A percentile compares a stretch with the other conserved stretches of the same genome.
phyloP scores from a whole-genome alignment of 2,329 filamentous ascomycete genomes.

The Xylariaceae sp. region DNA sequence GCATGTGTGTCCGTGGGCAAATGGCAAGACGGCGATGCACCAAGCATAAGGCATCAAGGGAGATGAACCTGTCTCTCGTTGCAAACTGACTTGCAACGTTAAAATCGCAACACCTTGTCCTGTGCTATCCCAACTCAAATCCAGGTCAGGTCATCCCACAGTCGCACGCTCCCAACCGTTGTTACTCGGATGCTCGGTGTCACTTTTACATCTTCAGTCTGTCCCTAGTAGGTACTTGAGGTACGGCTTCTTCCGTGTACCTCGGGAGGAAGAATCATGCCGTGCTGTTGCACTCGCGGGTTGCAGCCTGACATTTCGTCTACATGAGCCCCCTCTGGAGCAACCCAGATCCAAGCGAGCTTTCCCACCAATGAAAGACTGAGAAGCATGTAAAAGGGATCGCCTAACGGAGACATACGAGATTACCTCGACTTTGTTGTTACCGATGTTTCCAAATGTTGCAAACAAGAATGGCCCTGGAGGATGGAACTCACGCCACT shows the following conservation, averaged over 20 bases:
- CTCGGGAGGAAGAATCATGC: neutral
- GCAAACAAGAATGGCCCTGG: too few relatives aligned
- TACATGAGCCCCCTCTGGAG: constrained; percentile 8
- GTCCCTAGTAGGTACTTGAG: neutral
- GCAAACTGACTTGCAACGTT: neutral
- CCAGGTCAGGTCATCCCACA: neutral
- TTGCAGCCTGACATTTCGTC: neutral
- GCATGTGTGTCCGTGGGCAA: neutral
- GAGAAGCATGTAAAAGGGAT: constrained; percentile 2
- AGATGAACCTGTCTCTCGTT: neutral
- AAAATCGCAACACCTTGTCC: neutral
- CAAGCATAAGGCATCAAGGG: neutral
- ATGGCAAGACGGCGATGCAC: neutral
- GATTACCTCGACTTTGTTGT: neutral
- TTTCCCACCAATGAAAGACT: constrained; percentile 15
- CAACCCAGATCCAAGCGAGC: constrained; percentile 7
- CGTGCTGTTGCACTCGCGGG: neutral
- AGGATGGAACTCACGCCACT: neutral
- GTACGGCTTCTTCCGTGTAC: neutral
- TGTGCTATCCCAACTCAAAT: neutral
- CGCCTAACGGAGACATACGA: neutral
- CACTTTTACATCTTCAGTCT: neutral
- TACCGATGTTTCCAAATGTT: neutral
- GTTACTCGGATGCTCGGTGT: neutral
- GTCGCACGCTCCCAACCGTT: neutral